phyloP scores from a whole-genome alignment of 164 flowering plant genomes.

The Tinospora cordifolia region DNA sequence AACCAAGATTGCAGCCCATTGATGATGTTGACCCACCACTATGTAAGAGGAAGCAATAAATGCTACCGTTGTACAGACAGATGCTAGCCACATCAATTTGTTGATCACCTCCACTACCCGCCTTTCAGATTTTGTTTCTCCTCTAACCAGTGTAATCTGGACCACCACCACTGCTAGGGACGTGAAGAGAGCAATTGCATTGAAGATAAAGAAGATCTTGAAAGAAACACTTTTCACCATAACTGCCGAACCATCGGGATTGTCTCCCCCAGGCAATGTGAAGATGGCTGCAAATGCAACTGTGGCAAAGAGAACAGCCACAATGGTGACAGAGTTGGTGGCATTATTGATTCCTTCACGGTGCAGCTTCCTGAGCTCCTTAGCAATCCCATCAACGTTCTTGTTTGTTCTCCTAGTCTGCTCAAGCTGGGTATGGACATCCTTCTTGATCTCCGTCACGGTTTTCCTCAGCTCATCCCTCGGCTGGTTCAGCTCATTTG shows the following conservation, averaged over 20 bases:
- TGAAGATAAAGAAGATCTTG: slow-evolving; percentile 61
- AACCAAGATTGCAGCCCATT: slow-evolving; percentile 58
- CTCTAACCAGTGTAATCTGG: slow-evolving; percentile 69
- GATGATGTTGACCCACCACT: slow-evolving; percentile 45
- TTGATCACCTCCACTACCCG: slow-evolving; percentile 63
- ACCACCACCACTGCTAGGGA: slow-evolving; percentile 79
- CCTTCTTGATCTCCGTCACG: slow-evolving; percentile 60
- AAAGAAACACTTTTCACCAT: slow-evolving; percentile 36
- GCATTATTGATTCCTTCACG: slow-evolving; percentile 75
- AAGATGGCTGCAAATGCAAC: slow-evolving; percentile 79
- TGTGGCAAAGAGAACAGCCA: slow-evolving; percentile 71
- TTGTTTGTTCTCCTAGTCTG: slow-evolving; percentile 64
- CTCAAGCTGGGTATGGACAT: slow-evolving; percentile 69
- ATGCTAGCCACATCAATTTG: slow-evolving; percentile 81
- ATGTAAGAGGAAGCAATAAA: slow-evolving; percentile 67
- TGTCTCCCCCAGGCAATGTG: slow-evolving; percentile 47
- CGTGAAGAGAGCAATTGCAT: slow-evolving; percentile 66
- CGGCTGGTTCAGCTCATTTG: slow-evolving; percentile 70
- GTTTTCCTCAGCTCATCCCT: slow-evolving; percentile 67
- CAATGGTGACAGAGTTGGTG: slow-evolving; percentile 73
- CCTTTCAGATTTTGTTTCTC: slow-evolving; percentile 65
- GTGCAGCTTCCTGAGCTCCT: slow-evolving; percentile 60
- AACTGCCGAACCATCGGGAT: slow-evolving; percentile 42
- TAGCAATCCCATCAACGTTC: slow-evolving; percentile 58
- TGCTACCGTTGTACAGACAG: slow-evolving; percentile 61